Evolutionary conservation across 108 stramenopile genomes (phyloP).

Genomic region (Skeletonema potamos): DNA sequence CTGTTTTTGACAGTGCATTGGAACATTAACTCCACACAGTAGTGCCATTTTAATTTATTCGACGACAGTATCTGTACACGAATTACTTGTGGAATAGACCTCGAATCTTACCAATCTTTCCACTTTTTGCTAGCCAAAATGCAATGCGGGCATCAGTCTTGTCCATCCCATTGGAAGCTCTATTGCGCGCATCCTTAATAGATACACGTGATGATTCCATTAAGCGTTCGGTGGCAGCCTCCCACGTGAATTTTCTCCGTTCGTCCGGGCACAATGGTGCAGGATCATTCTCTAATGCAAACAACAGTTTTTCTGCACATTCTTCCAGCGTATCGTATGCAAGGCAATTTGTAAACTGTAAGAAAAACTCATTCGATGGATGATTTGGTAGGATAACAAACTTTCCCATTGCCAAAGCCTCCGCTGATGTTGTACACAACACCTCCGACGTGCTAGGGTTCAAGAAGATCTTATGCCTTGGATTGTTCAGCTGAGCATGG

Average conservation of each 20-base stretch:
- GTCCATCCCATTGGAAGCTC: conserved; percentile 49
- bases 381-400: conserved; percentile 86
- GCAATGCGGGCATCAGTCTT: conserved; percentile 62
- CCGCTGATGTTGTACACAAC: conserved; percentile 93
- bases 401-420: conserved; percentile 97
- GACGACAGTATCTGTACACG: neutral
- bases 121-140: conserved; percentile 52
- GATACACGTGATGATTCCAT: conserved; percentile 61
- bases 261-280: conserved; percentile 73
- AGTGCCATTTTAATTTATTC: conserved; percentile 1
- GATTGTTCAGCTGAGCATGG: conserved; percentile 79
- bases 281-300: conserved; percentile 73
- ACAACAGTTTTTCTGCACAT: conserved; percentile 65
- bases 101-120: conserved; percentile 52
- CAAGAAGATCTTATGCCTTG: conserved; percentile 85
- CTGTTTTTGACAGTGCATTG: neutral
- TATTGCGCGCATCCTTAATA: conserved; percentile 50
- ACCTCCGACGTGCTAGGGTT: conserved; percentile 93
- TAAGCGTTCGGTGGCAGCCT: conserved; percentile 92
- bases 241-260: conserved; percentile 79
- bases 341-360: conserved; percentile 79
- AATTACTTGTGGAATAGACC: conserved; percentile 19
- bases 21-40: neutral
- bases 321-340: conserved; percentile 76
- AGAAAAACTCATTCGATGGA: conserved; percentile 89